A percentile compares a stretch with the other conserved stretches of the same genome.
These are phyloP conservation scores for Aspergillus sp. DNA, from an alignment of 2,329 filamentous ascomycete genomes.

Conservation along the genomic window DNA sequence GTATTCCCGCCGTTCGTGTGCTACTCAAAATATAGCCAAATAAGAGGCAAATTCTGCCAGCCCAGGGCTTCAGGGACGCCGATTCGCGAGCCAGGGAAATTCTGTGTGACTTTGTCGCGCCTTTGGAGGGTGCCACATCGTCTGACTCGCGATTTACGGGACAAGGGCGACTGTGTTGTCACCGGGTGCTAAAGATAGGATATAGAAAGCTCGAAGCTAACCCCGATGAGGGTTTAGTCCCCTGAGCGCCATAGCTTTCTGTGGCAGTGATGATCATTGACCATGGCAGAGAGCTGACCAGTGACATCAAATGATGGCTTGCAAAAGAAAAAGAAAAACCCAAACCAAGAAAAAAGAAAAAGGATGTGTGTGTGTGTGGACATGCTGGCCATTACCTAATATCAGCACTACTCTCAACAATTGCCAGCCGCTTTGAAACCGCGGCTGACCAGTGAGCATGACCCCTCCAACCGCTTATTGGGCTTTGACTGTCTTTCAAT, in stretches of 20 bases:
- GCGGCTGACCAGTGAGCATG: conserved; percentile 11
- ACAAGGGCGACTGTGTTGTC: neutral
- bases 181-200: neutral
- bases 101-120: neutral
- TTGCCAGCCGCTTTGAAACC: conserved; percentile 15
- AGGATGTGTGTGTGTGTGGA: neutral
- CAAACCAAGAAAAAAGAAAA: too few relatives aligned
- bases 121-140: neutral
- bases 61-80: neutral
- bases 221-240: neutral
- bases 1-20: neutral
- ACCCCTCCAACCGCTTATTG: conserved; percentile 1
- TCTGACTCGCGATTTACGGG: neutral
- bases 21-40: neutral
- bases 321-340: too few relatives aligned
- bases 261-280: conserved; percentile 15
- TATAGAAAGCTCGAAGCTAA: neutral
- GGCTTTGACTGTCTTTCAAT: neutral
- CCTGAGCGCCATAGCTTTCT: neutral
- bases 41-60: neutral
- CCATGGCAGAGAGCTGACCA: neutral
- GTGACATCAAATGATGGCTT: neutral
- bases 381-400: neutral
- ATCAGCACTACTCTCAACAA: neutral
- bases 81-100: neutral